Evolutionary conservation across 371 early-diverging fungal species (phyloP), one percentile per base, ranked within the genome.

Genomic region (Apophysomyces variabilis): DNA sequence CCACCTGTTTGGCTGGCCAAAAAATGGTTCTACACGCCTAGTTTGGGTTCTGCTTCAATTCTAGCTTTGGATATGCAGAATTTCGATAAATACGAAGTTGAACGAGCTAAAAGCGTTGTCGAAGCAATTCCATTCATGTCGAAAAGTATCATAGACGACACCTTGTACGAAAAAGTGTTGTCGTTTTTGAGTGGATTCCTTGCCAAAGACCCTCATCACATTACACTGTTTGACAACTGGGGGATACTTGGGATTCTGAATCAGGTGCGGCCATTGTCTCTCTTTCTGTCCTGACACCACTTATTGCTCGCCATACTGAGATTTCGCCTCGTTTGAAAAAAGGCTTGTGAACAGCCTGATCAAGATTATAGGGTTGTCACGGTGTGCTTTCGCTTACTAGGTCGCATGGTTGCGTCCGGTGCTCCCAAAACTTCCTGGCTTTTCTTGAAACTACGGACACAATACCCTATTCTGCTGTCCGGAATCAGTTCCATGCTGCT

Each of bases 121-220:
- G 64, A 64, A 36, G 80, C 80, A 12, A 50, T 83, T 35, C 80
- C 80, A 7, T 60, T 35, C 60, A 79, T 78, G 75, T 80, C 80
- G 9, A 72, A 71, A 43, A 73, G 72, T 3, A 79, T 82, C 57
- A 72, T 78, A 1, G 83, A 83, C 67, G 80, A 79, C 26, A 80
- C 83, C 1, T 46, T 83, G 4, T 80, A 78, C 61, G 83, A 83
- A 61, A 79, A 79, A 71, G 77, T 83, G 12, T 62, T 80, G 3
- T 75, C 80, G 0, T 75, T 74, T 54, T 41, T 76, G 26, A 56
- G 56, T 36, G 58, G 66, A 21, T 66, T 73, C 35, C 59, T 72
- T 62, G 43, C 39, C 59, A 9, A 63, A 41, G 58, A 65, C 39
- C 57, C 65, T 18, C 12, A 57, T 7, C 57, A 56, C 26, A 54